A percentile compares a stretch with the other conserved stretches of the same genome.
Conservation (phyloP, 2,329 filamentous ascomycete species). For the Cercospora zeae-maydis region DNA sequence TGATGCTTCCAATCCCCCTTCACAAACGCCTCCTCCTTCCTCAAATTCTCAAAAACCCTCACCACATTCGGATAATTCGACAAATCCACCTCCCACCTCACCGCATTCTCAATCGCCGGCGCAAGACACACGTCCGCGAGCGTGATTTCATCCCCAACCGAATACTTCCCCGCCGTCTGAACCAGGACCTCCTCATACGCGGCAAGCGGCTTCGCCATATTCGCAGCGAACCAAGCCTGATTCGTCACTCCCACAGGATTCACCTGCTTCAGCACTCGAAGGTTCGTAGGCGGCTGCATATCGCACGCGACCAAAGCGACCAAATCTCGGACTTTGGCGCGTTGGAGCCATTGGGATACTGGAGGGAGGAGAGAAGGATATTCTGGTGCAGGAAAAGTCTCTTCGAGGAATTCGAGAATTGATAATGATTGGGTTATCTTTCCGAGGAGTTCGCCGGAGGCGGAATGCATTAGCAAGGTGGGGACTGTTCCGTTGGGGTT, state of each 20-base stretch:
- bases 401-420: constrained; percentile 61
- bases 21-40: constrained; percentile 2
- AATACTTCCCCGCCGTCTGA: constrained; percentile 1
- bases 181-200: not conserved
- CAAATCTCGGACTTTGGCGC: constrained; percentile 54
- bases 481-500: constrained; percentile 12
- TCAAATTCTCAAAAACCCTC: constrained; percentile 3
- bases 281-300: constrained; percentile 59
- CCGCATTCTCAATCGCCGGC: constrained; percentile 10
- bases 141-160: constrained; percentile 1
- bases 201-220: not conserved
- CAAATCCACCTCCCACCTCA: constrained; percentile 14
- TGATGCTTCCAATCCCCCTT: constrained; percentile 5
- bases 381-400: constrained; percentile 44
- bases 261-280: constrained; percentile 52
- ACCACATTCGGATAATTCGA: constrained; percentile 1
- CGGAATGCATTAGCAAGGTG: not conserved
- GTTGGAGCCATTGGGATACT: constrained; percentile 43
- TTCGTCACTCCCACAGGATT: constrained; percentile 38
- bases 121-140: constrained; percentile 13
- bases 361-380: constrained; percentile 50
- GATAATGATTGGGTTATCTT: constrained; percentile 50
- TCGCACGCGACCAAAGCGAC: constrained; percentile 55
- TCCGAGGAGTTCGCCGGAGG: not conserved
- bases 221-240: not conserved